These are phyloP conservation scores for Diaporthe destruens DNA, from an alignment of 2,329 filamentous ascomycete genomes.

Conservation along the genomic window DNA sequence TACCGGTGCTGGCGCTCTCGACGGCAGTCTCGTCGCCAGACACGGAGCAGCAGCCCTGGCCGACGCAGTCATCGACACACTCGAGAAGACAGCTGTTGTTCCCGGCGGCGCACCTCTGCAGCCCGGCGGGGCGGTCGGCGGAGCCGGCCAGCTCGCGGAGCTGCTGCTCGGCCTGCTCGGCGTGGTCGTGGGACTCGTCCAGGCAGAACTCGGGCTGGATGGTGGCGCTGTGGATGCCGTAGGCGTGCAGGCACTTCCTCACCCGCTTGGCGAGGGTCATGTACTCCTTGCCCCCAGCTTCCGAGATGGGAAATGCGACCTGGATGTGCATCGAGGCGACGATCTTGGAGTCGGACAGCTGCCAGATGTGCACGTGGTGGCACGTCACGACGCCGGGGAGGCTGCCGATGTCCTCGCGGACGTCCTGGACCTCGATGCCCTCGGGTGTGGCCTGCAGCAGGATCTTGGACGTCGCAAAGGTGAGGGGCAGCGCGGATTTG, in stretches of 20 bases:
- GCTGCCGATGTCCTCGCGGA: conserved; percentile 89
- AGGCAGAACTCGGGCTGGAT: conserved; percentile 93
- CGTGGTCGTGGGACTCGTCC: conserved; percentile 59
- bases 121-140: conserved; percentile 47
- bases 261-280: conserved; percentile 90
- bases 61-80: conserved; percentile 63
- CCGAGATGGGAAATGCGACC: conserved; percentile 89
- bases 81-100: conserved; percentile 63
- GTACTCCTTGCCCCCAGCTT: conserved; percentile 82
- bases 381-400: conserved; percentile 90
- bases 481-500: conserved; percentile 81
- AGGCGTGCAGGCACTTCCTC: conserved; percentile 89
- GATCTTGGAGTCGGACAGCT: conserved; percentile 93
- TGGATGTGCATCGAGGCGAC: conserved; percentile 95
- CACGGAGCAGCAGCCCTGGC: conserved; percentile 58
- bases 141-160: conserved; percentile 42
- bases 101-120: conserved; percentile 44
- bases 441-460: conserved; percentile 94
- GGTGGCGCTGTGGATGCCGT: conserved; percentile 96
- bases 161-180: conserved; percentile 48
- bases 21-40: conserved; percentile 40
- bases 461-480: conserved; percentile 84
- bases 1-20: conserved; percentile 50
- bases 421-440: conserved; percentile 87
- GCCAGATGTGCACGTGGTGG: conserved; percentile 98